phyloP scores from a whole-genome alignment of 768 basidiomycete species.

The Leucocoprinus sp. region DNA sequence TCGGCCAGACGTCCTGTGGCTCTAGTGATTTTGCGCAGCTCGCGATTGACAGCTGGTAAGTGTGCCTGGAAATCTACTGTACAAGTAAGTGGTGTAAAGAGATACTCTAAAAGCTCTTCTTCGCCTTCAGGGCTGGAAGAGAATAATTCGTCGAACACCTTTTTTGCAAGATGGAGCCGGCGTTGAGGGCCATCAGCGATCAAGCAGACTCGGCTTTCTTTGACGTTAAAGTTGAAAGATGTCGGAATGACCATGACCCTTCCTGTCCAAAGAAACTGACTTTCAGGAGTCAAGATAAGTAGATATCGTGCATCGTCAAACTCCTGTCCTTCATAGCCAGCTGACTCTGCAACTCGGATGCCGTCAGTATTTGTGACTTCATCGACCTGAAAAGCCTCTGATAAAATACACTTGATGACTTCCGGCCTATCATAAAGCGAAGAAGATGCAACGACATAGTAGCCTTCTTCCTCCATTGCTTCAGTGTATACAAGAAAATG shows the following conservation, averaged over 20 bases:
- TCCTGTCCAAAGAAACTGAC: constrained; percentile 89
- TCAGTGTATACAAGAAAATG: constrained; percentile 94
- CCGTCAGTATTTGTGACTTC: constrained; percentile 52
- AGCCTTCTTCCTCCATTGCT: constrained; percentile 79
- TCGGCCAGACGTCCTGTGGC: constrained; percentile 87
- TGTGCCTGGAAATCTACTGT: constrained; percentile 83
- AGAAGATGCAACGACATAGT: constrained; percentile 81
- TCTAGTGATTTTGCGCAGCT: constrained; percentile 84
- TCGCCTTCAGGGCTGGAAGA: constrained; percentile 56
- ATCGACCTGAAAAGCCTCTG: constrained; percentile 77
- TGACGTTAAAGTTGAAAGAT: constrained; percentile 73
- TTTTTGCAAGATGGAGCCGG: constrained; percentile 68
- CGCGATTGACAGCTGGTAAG: constrained; percentile 80
- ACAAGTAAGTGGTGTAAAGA: constrained; percentile 33
- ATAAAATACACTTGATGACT: constrained; percentile 69
- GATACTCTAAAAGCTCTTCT: constrained; percentile 21
- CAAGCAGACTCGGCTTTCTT: constrained; percentile 84
- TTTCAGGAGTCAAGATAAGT: constrained; percentile 77
- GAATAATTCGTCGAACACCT: constrained; percentile 63
- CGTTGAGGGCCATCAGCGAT: constrained; percentile 84
- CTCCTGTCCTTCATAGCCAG: constrained; percentile 38
- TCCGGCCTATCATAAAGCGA: constrained; percentile 71
- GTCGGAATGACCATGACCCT: constrained; percentile 72
- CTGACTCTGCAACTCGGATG: constrained; percentile 29
- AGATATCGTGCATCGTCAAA: constrained; percentile 68